These are phyloP conservation scores for Pseudogymnoascus sp. DNA, from an alignment of 2,329 filamentous ascomycete species.

Conservation along the genomic window DNA sequence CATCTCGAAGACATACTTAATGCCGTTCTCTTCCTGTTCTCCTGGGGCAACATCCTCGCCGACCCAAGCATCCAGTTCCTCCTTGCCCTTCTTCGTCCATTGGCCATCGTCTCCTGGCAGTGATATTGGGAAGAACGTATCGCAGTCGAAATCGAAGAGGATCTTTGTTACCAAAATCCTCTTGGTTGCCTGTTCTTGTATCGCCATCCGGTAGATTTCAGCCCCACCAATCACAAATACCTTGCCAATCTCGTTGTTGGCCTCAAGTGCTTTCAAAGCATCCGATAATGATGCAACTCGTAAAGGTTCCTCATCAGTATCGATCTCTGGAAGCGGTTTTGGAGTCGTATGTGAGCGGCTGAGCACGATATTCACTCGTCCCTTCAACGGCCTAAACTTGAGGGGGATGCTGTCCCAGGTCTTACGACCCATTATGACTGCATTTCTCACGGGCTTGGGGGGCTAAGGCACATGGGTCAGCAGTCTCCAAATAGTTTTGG, in stretches of 20 bases:
- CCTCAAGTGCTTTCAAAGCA: slow-evolving; percentile 38
- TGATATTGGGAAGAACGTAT: slow-evolving; percentile 63
- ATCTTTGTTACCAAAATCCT: slow-evolving; percentile 66
- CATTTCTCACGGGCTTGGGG: slow-evolving; percentile 45
- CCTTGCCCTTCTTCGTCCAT: slow-evolving; percentile 49
- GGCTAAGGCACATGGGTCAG: background rate
- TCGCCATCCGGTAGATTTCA: slow-evolving; percentile 70
- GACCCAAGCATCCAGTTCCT: slow-evolving; percentile 54
- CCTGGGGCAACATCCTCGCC: slow-evolving; percentile 56
- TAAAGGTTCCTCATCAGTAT: slow-evolving; percentile 40
- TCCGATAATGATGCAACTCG: slow-evolving; percentile 51
- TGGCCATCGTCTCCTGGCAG: slow-evolving; percentile 37
- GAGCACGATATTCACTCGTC: slow-evolving; percentile 76
- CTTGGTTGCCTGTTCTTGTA: slow-evolving; percentile 50
- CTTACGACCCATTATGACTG: slow-evolving; percentile 94
- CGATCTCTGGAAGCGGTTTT: slow-evolving; percentile 13
- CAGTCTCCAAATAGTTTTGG: slow-evolving; percentile 10
- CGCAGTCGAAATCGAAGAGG: slow-evolving; percentile 63
- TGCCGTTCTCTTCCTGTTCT: slow-evolving; percentile 55
- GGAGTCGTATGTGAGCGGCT: slow-evolving; percentile 42
- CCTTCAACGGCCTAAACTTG: slow-evolving; percentile 70
- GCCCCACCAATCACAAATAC: slow-evolving; percentile 87
- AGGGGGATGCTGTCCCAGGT: slow-evolving; percentile 88
- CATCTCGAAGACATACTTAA: slow-evolving; percentile 65
- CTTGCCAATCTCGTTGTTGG: slow-evolving; percentile 19